Base-by-base conservation (phyloP, 2,329 filamentous ascomycete genomes). In the Xenoacremonium recifei region DNA sequence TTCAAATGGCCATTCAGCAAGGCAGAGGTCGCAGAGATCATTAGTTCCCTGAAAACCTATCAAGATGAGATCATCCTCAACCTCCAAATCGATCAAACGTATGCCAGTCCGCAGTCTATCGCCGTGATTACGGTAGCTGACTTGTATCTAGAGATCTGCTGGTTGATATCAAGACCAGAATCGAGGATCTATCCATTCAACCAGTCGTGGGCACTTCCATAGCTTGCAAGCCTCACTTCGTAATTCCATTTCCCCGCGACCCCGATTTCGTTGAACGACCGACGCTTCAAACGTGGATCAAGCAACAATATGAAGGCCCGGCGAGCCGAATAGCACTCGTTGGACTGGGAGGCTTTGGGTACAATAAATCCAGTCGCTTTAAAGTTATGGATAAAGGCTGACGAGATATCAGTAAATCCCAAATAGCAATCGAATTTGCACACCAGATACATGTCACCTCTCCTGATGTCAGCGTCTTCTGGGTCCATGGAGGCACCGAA, bases 11-110 rank as follows among this genome's bases (percentile, higher is more conserved):
- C 40, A 9, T 39, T 43, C n/a, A 21, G 27, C 13, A 34, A n/a
- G 21, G 25, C 23, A 4, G 40, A 43, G 19, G 21, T 27, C 10
- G 27, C 23, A 16, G 19, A 31, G 3, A 30, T 31, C 7, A 27
- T 43, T 13, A 21, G 25, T 11, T 39, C 25, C n/a, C 16, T 43
- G 5, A 9, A 20, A 16, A 16, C 21, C 11, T 20, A n/a, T 21
- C 20, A 21, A 12, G 11, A 43, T 13, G 21, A 16, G 2, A 32
- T 40, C 21, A 11, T n/a, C 17, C 16, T 36, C 11, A 21, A 20
- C 6, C 21, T 44, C 5, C 40, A 43, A 17, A 21, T 43, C 10
- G 40, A 43, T 25, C 36, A 43, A 21, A 39, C 21, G 40, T 43
- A 23, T n/a, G 40, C 12, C n/a, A 15, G 4, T 11, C 5, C n/a